Base-by-base conservation (phyloP, 306 rosid species). In the Calophaca sinica region DNA sequence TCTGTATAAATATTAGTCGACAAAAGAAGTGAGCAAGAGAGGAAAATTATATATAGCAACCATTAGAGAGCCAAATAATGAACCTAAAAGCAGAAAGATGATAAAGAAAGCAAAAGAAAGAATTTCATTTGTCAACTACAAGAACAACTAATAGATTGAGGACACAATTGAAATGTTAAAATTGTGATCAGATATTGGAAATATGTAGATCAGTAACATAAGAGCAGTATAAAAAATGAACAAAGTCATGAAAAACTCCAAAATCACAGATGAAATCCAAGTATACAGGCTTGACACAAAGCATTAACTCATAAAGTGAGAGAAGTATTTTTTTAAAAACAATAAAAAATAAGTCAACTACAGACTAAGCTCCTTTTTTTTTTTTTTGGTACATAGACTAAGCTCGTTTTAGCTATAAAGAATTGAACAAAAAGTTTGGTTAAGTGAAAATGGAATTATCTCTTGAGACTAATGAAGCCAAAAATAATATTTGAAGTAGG, bases 71-170 rank as follows among this genome's bases (percentile, higher is more conserved):
- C 26, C 26, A 20, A 20, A 20, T 20, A 20, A 20, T 20, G 26
- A 20, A 20, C 26, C 26, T 1, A 20, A 20, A 20, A 20, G 26
- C 26, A 20, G 26, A 20, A 20, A 20, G 26, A 10, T n/a, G 72
- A 51, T 59, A 74, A 46, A 72, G 80, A 69, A 75, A 52, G 36
- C 8, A 41, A 69, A 53, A 33, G 11, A 60, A 53, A 50, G 36
- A 53, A 74, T n/a, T 35, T 62, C 58, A 20, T 20, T 20, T 20
- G 26, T 26, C 77, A 42, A 61, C 12, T 62, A n/a, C 41, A 52
- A 41, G 49, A 75, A 64, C 38, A 4, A 52, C 57, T 4, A 53
- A 38, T 28, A 28, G 69, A 49, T 58, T 60, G 39, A 60, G 53
- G 62, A 29, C 74, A 54, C 62, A 35, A 6, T 12, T 35, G 20